Evolutionary conservation across 371 early-diverging fungal genomes (phyloP).

Genomic region (Parasitella parasitica): DNA sequence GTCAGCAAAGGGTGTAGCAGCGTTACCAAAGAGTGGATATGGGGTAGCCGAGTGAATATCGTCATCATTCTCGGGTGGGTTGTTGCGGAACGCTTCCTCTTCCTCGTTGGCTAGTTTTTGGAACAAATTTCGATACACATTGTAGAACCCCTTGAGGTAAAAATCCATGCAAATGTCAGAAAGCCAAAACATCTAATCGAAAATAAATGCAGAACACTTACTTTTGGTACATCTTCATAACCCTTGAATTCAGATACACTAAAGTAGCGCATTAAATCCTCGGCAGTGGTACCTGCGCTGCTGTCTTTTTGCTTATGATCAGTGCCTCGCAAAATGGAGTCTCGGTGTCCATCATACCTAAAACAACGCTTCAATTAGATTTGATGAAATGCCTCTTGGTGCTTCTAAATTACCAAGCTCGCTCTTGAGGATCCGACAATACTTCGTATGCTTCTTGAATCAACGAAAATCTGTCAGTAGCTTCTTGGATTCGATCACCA

Average conservation of each 20-base stretch:
- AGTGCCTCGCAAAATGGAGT: conserved; percentile 78
- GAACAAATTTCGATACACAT: conserved; percentile 81
- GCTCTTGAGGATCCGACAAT: conserved; percentile 84
- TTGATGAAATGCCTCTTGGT: not conserved
- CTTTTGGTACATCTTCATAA: conserved; percentile 63
- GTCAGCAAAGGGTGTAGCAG: conserved; percentile 50
- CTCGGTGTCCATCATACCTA: conserved; percentile 83
- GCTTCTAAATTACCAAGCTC: conserved; percentile 68
- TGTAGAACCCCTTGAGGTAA: conserved; percentile 73
- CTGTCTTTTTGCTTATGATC: conserved; percentile 37
- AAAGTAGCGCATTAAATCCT: conserved; percentile 72
- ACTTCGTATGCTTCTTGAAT: conserved; percentile 93
- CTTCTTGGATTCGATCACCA: conserved; percentile 76
- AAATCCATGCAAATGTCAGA: not conserved
- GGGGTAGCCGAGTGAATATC: conserved; percentile 22
- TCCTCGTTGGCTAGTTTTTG: conserved; percentile 79
- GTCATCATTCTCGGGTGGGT: conserved; percentile 41
- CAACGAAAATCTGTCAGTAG: conserved; percentile 81
- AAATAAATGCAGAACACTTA: conserved; percentile 4
- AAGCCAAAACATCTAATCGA: not conserved
- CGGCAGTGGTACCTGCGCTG: conserved; percentile 56
- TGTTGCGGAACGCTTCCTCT: conserved; percentile 54
- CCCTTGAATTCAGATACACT: conserved; percentile 64
- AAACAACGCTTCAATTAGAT: not conserved
- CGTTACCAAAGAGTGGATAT: conserved; percentile 64